phyloP scores from a whole-genome alignment of 2,329 filamentous ascomycete species.

The Arachnopeziza araneosa region DNA sequence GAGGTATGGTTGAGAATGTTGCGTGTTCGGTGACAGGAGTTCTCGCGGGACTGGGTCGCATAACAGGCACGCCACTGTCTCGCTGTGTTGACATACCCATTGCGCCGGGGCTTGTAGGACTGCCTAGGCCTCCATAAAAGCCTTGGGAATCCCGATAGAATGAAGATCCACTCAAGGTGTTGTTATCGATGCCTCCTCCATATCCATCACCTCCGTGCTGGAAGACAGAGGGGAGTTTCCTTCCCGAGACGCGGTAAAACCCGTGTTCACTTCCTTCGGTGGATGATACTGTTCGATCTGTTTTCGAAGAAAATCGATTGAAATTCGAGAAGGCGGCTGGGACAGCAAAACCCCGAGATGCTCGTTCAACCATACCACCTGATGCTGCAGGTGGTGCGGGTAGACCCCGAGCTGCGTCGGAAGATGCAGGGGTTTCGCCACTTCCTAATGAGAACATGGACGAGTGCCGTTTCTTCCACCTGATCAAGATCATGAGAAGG shows the following conservation, averaged over 20 bases:
- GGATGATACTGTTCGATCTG: constrained; percentile 27
- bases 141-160: constrained; percentile 50
- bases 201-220: constrained; percentile 59
- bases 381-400: constrained; percentile 16
- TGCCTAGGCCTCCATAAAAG: constrained; percentile 31
- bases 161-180: constrained; percentile 44
- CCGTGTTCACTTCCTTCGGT: constrained; percentile 46
- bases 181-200: constrained; percentile 38
- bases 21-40: constrained; percentile 53
- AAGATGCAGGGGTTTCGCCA: constrained; percentile 33
- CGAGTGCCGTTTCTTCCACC: constrained; percentile 47
- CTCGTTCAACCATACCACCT: constrained; percentile 42
- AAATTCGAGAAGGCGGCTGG: constrained; percentile 45
- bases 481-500: constrained; percentile 44
- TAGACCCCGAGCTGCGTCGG: constrained; percentile 24
- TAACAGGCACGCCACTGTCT: constrained; percentile 53
- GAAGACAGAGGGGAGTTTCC: constrained; percentile 58
- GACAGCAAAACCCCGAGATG: constrained; percentile 41
- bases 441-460: constrained; percentile 39
- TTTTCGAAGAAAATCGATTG: constrained; percentile 32
- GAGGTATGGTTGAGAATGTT: constrained; percentile 34
- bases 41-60: constrained; percentile 60
- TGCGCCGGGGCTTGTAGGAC: constrained; percentile 31
- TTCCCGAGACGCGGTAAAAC: constrained; percentile 60
- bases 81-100: constrained; percentile 7